These are phyloP conservation scores for Cordyceps pruinosa DNA, from an alignment of 2,329 filamentous ascomycete genomes.

Conservation along the genomic window DNA sequence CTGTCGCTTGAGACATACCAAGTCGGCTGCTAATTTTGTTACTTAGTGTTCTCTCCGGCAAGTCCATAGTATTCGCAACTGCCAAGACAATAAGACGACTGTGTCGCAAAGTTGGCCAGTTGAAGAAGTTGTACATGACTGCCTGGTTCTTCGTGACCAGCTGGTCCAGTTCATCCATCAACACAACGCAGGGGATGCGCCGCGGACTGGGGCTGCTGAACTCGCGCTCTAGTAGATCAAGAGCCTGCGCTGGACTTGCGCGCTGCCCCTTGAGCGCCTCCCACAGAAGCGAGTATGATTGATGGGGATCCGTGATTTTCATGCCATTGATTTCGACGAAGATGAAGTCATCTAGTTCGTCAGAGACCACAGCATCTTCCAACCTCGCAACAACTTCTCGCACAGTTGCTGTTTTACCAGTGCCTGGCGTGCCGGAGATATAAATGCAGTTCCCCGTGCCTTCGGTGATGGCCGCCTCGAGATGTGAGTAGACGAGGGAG, in stretches of 20 bases:
- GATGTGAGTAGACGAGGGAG: conserved; percentile 81
- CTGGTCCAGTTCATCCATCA: conserved; percentile 98
- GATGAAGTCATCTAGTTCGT: conserved; percentile 96
- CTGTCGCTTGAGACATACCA: conserved; percentile 33
- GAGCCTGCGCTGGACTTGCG: conserved; percentile 82
- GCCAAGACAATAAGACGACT: conserved; percentile 92
- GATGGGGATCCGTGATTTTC: conserved; percentile 97
- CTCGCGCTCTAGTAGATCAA: conserved; percentile 85
- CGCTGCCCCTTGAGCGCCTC: conserved; percentile 90
- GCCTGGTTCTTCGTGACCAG: conserved; percentile 96
- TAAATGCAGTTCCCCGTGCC: conserved; percentile 96
- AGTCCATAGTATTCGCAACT: conserved; percentile 97
- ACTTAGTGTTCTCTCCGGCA: conserved; percentile 89
- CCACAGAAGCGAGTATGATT: conserved; percentile 93
- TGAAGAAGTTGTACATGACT: conserved; percentile 99
- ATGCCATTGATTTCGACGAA: conserved; percentile 99
- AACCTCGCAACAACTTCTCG: conserved; percentile 87
- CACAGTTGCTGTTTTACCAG: conserved; percentile 95
- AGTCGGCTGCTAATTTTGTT: conserved; percentile 96
- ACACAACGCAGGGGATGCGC: conserved; percentile 86
- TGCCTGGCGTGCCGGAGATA: conserved; percentile 97
- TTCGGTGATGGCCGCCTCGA: conserved; percentile 89
- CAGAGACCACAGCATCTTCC: conserved; percentile 77
- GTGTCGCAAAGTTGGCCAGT: conserved; percentile 90
- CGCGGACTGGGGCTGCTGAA: conserved; percentile 88